Evolutionary conservation across 805 yeast species (phyloP).

Genomic region (Komagataella phaffii): DNA sequence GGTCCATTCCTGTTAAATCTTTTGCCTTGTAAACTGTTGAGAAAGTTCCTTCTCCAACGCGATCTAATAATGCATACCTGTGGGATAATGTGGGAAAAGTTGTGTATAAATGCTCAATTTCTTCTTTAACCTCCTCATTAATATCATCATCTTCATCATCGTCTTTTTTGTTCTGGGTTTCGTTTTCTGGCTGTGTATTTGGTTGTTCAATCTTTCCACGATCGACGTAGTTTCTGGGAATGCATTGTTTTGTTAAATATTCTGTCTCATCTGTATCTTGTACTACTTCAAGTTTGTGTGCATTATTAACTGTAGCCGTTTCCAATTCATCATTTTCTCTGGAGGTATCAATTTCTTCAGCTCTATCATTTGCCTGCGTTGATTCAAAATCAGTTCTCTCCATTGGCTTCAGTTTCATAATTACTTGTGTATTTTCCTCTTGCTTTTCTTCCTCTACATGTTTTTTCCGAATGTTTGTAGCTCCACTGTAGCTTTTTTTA

Average conservation of each 20-base stretch:
- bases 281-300: not conserved
- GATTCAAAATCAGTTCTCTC: not conserved
- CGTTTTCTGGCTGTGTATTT: not conserved
- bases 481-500: not conserved
- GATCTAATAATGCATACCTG: constrained; percentile 25
- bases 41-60: constrained; percentile 77
- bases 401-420: not conserved
- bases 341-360: not conserved
- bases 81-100: constrained; percentile 17
- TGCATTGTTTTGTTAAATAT: not conserved
- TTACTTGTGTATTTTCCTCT: not conserved
- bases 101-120: constrained; percentile 14
- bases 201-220: not conserved
- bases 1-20: constrained; percentile 15
- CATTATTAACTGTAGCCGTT: not conserved
- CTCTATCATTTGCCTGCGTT: not conserved
- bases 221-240: not conserved
- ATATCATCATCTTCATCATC: constrained; percentile 5
- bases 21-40: constrained; percentile 58
- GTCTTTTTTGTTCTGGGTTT: not conserved
- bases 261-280: not conserved
- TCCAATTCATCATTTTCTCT: not conserved
- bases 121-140: constrained; percentile 18
- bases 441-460: not conserved
- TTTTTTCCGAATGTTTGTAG: not conserved